Evolutionary conservation across 2,329 filamentous ascomycete genomes (phyloP), one percentile per base, ranked within the genome.

Genomic region (Hymenoscyphus scutula): DNA sequence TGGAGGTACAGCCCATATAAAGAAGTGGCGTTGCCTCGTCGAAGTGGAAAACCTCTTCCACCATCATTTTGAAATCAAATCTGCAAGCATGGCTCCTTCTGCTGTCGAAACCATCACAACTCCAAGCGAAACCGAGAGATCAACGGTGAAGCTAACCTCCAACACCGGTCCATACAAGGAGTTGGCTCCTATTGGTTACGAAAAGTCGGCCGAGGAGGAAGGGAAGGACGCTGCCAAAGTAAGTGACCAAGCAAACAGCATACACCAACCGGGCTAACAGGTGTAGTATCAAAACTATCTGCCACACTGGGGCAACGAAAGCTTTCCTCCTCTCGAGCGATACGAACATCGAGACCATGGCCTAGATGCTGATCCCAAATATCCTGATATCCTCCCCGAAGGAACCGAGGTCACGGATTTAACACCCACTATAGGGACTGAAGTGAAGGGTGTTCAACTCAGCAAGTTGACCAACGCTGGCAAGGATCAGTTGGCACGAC

Each of bases 341-440:
- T 93, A 92, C 69, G 81, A 89, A 72, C 89, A 92, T 73, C 83
- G 85, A 66, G 90, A 94, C 61, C 89, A 89, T 70, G 90, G 90
- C 69, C 87, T 88, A 70, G 87, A 92, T 69, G 90, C 90, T 55
- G 88, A 93, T 72, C 78, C 84, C 1, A 77, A 79, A 1, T 92
- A 89, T 70, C 82, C 85, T 0, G 89, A 92, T 66, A 83, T 94
- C 1, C 78, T 94, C 1, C 78, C 81, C 2, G 74, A 77, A 41
- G 77, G 76, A n/a, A 78, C 77, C 7, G 76, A 80, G 34, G 76
- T 87, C 51, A 81, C 78, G 11, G 80, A 92, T 25, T 76, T 93
- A 41, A 92, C 89, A 1, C 89, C 89, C 1, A 86, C 84, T 55
- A 92, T 90, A 67, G 90, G 90, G 62, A 85, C 88, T 17, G 89